phyloP scores from a whole-genome alignment of 345 rosid species.

The Eucalyptus cloeziana region DNA sequence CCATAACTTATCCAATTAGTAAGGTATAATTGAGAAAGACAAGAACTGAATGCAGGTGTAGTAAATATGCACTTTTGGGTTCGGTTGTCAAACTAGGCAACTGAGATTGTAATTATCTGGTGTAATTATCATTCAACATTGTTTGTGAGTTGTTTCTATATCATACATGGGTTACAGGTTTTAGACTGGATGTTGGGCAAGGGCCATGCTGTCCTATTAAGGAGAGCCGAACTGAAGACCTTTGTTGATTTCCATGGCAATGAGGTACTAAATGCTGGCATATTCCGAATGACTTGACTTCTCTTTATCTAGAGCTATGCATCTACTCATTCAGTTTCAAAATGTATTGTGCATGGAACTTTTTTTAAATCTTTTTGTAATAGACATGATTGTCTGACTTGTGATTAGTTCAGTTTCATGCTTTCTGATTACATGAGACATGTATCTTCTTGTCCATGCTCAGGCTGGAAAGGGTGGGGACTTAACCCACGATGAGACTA shows the following conservation, averaged over 20 bases:
- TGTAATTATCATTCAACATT: not conserved
- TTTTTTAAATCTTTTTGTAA: not conserved
- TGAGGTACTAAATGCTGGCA: conserved; percentile 34
- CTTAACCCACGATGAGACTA: conserved; percentile 87
- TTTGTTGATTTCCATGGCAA: conserved; percentile 87
- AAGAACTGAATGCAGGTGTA: not conserved
- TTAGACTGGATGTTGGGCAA: conserved; percentile 98
- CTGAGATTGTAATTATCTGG: not conserved
- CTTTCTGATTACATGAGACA: not conserved
- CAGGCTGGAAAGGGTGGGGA: conserved; percentile 98
- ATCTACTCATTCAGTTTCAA: not conserved
- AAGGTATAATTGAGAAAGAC: conserved; percentile 31
- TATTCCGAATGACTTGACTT: not conserved
- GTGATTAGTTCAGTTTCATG: not conserved
- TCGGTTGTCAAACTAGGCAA: not conserved
- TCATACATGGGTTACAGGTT: conserved; percentile 23
- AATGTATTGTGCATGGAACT: not conserved
- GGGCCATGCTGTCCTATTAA: conserved; percentile 76
- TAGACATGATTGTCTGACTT: not conserved
- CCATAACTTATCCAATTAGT: conserved; percentile 88
- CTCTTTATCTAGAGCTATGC: not conserved
- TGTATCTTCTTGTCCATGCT: not conserved
- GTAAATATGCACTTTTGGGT: not conserved
- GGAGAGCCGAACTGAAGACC: conserved; percentile 95
- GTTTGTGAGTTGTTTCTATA: not conserved